Evolutionary conservation across 2,329 filamentous ascomycete species (phyloP).

Genomic region (Niveomyces coronatus): DNA sequence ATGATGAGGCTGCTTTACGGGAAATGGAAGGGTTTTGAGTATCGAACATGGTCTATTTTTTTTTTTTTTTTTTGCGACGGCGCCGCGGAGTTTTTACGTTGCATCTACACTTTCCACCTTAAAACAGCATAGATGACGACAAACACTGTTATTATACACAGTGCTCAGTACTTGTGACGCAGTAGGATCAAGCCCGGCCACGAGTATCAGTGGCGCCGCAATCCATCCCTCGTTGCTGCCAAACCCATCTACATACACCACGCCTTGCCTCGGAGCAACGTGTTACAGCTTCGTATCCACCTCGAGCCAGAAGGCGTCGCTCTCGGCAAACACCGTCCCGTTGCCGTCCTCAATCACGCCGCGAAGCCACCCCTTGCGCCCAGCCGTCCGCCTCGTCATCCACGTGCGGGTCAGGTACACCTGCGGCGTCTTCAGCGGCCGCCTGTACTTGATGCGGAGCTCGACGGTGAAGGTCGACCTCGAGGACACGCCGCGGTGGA

Average conservation of each 20-base stretch:
- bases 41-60: neutral
- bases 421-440: slow-evolving; percentile 10
- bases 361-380: slow-evolving; percentile 14
- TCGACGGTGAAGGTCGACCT: slow-evolving; percentile 13
- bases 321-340: slow-evolving; percentile 2
- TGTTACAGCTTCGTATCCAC: neutral
- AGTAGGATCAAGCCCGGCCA: no score
- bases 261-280: no score
- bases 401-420: slow-evolving; percentile 10
- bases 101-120: no score
- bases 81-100: slow-evolving; percentile 2
- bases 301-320: slow-evolving; percentile 5
- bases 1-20: slow-evolving; percentile 59
- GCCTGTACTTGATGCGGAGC: slow-evolving; percentile 14
- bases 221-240: no score
- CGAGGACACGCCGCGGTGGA: slow-evolving; percentile 9
- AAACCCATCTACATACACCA: neutral
- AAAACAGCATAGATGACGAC: no score
- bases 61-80: neutral
- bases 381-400: slow-evolving; percentile 10
- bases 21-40: slow-evolving; percentile 45
- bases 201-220: no score
- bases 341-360: slow-evolving; percentile 11
- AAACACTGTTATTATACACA: no score
- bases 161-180: no score